Evolutionary conservation across 2,329 filamentous ascomycete species (phyloP).

Genomic region (Colletotrichum tropicale): DNA sequence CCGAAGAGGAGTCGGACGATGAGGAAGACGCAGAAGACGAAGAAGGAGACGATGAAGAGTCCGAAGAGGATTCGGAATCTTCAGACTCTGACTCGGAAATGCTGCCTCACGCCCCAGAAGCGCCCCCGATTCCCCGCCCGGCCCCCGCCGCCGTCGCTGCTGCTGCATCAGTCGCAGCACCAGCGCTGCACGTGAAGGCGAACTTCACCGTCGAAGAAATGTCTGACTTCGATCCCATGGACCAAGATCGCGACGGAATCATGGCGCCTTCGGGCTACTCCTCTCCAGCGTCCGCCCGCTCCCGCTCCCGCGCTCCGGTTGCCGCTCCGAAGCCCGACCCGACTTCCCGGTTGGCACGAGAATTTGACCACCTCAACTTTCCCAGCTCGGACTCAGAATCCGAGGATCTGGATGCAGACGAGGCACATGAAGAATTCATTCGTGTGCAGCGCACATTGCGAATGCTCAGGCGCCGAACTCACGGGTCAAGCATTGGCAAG

Average conservation of each 20-base stretch:
- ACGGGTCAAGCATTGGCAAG: conserved; percentile 60
- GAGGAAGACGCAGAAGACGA: conserved; percentile 7
- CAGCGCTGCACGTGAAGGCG: not conserved
- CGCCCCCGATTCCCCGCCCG: not conserved
- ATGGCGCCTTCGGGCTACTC: conserved; percentile 52
- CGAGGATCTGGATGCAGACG: conserved; percentile 37
- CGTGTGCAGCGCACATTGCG: conserved; percentile 46
- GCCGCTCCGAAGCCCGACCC: conserved; percentile 32
- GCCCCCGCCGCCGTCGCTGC: not conserved
- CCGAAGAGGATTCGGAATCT: conserved; percentile 6
- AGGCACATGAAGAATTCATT: conserved; percentile 37
- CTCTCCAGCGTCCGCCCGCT: conserved; percentile 44
- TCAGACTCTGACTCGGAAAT: conserved; percentile 24
- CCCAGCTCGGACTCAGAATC: conserved; percentile 40
- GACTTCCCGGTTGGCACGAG: conserved; percentile 47
- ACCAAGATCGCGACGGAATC: conserved; percentile 45
- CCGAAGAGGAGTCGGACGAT: conserved; percentile 7
- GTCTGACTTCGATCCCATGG: conserved; percentile 48
- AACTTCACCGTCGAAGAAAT: conserved; percentile 49
- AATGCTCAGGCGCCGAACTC: conserved; percentile 51
- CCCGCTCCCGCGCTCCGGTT: conserved; percentile 33
- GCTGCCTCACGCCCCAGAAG: conserved; percentile 10
- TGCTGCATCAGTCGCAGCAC: not conserved
- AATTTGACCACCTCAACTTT: conserved; percentile 50
- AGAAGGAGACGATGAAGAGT: conserved; percentile 17